These are phyloP conservation scores for Thuja plicata DNA, from an alignment of 83 land plant species.

Conservation along the genomic window DNA sequence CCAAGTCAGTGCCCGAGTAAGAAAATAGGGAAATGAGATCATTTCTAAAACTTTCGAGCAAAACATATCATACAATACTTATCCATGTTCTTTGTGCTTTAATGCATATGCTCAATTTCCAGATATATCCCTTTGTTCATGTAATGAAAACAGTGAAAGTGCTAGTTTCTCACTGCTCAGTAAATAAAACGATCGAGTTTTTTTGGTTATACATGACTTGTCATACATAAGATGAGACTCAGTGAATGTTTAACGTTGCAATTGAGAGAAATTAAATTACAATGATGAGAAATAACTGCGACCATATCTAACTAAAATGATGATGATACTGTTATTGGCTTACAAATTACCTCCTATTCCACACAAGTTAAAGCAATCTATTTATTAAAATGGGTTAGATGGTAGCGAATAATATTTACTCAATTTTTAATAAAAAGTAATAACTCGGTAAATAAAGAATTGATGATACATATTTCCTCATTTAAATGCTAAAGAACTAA, in stretches of 20 bases:
- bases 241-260: neutral
- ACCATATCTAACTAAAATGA: neutral
- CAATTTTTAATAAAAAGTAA: neutral
- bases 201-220: neutral
- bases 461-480: neutral
- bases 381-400: neutral
- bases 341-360: neutral
- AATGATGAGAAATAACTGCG: neutral
- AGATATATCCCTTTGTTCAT: neutral
- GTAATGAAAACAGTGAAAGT: neutral
- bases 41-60: neutral
- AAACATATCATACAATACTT: neutral
- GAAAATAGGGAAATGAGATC: neutral
- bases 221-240: neutral
- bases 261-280: neutral
- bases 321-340: neutral
- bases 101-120: neutral
- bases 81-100: neutral
- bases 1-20: neutral
- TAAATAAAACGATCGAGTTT: neutral
- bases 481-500: neutral
- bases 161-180: neutral
- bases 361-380: neutral
- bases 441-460: neutral
- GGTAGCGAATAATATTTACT: neutral